These are phyloP conservation scores for Draba incana DNA, from an alignment of 345 rosid genomes.

Conservation along the genomic window DNA sequence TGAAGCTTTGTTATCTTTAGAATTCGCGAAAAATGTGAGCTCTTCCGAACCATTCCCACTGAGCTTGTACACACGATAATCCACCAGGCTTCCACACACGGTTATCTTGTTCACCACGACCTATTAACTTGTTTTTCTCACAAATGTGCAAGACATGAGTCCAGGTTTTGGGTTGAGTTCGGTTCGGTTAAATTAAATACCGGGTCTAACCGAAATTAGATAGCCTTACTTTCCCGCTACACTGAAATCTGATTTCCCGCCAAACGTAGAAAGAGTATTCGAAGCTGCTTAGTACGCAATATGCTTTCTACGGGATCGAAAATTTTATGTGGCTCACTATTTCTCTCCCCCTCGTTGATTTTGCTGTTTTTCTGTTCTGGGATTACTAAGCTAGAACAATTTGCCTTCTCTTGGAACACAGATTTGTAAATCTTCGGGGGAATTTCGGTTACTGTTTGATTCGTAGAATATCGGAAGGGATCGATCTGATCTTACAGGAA, in stretches of 20 bases:
- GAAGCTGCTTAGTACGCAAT: neutral
- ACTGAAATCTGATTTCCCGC: conserved; percentile 33
- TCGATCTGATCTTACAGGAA: conserved; percentile 10
- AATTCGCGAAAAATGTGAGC: too few relatives aligned
- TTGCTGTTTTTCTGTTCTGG: neutral
- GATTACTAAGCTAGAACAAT: neutral
- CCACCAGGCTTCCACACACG: too few relatives aligned
- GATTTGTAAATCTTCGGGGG: neutral
- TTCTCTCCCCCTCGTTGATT: neutral
- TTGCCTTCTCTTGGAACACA: neutral
- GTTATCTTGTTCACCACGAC: too few relatives aligned
- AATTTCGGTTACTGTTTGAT: neutral
- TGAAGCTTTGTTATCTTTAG: too few relatives aligned
- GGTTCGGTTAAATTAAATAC: conserved; percentile 23
- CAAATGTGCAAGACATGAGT: too few relatives aligned
- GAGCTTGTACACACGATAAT: too few relatives aligned
- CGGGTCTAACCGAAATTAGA: conserved; percentile 20
- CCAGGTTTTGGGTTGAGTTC: neutral
- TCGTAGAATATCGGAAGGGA: neutral
- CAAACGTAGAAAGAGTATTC: conserved; percentile 16
- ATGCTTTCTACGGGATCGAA: conserved; percentile 1
- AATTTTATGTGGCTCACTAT: neutral
- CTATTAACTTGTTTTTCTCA: too few relatives aligned
- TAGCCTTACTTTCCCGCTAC: conserved; percentile 27
- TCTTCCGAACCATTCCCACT: too few relatives aligned